Conservation (phyloP, 139 green algal genomes). For the Deuterostichococcus epilithicus region DNA sequence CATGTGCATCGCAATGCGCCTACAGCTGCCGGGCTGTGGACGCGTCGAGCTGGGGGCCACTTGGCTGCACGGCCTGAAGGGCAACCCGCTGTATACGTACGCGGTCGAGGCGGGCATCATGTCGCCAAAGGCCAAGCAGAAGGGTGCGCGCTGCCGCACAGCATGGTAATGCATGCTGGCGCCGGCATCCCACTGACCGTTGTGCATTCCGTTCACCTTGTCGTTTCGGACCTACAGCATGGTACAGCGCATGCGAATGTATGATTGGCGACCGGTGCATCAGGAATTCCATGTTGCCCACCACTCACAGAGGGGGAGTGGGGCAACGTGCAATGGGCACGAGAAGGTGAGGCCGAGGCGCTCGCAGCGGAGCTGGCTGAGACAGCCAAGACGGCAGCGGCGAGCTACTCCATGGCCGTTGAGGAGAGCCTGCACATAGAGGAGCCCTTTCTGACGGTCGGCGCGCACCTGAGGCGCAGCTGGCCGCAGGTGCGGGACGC, state of each 20-base stretch:
- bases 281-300: neutral
- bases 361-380: neutral
- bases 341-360: neutral
- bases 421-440: neutral
- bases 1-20: neutral
- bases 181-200: neutral
- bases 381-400: neutral
- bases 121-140: neutral
- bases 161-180: neutral
- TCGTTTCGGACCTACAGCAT: neutral
- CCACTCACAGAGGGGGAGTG: neutral
- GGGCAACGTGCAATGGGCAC: neutral
- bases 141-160: neutral
- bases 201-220: neutral
- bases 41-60: neutral
- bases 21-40: neutral
- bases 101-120: neutral
- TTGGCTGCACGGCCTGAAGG: neutral
- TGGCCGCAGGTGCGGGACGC: neutral
- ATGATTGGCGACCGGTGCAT: neutral
- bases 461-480: neutral
- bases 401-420: neutral
- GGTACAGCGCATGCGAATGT: neutral
- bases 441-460: neutral
- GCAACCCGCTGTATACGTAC: neutral